Evolutionary conservation across 495 filamentous ascomycete species (phyloP).

Genomic region (Lindgomyces ingoldianus): DNA sequence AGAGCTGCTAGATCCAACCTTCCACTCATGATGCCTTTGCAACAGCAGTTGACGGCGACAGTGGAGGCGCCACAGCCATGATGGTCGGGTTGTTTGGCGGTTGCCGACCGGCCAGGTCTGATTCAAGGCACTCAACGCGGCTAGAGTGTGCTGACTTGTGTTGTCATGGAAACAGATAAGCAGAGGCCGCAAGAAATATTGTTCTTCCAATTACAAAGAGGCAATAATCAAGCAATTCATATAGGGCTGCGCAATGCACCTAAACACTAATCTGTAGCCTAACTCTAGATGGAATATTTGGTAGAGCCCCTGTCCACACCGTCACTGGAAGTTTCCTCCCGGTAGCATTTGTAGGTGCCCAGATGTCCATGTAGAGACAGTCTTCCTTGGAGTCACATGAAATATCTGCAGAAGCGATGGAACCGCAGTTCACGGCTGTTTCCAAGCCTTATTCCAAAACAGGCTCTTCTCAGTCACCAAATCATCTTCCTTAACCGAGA

Average conservation of each 20-base stretch:
- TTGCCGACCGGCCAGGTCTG: slow-evolving; percentile 7
- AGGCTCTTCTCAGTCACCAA: slow-evolving; percentile 40
- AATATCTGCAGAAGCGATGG: slow-evolving; percentile 1
- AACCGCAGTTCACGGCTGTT: slow-evolving; percentile 4
- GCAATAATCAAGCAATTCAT: too few relatives aligned
- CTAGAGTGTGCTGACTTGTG: too few relatives aligned
- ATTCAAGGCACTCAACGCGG: slow-evolving; percentile 1
- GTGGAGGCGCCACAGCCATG: slow-evolving; percentile 10
- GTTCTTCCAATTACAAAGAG: too few relatives aligned
- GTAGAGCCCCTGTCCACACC: too few relatives aligned
- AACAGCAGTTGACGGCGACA: too few relatives aligned
- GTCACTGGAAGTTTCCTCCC: slow-evolving; percentile 46
- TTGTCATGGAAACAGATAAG: too few relatives aligned
- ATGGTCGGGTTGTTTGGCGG: slow-evolving; percentile 5
- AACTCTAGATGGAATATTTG: too few relatives aligned
- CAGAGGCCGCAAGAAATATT: too few relatives aligned
- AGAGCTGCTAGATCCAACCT: slow-evolving; percentile 9
- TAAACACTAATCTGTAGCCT: too few relatives aligned
- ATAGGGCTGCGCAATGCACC: too few relatives aligned
- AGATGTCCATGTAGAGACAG: slow-evolving; percentile 51
- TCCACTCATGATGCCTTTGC: slow-evolving; percentile 4
- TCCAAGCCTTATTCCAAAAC: slow-evolving; percentile 45
- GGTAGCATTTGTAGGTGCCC: slow-evolving; percentile 39
- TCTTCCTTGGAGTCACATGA: slow-evolving; percentile 41
- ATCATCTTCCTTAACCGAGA: slow-evolving; percentile 41